phyloP scores from a whole-genome alignment of 2,329 filamentous ascomycete genomes.

The Lomentospora prolificans region DNA sequence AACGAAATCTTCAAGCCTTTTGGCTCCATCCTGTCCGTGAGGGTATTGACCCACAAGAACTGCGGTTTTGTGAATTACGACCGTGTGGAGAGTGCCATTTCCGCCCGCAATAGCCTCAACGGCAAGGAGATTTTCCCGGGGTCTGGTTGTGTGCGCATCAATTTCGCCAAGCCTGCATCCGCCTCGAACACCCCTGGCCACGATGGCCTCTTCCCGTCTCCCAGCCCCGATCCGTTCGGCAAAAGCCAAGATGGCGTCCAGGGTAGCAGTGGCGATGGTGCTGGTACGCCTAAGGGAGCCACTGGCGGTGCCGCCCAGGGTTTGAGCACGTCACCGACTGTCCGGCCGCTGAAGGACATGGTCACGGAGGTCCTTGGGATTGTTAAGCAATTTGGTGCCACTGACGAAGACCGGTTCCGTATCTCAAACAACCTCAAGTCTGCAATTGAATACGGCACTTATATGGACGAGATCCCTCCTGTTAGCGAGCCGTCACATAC shows the following conservation, averaged over 20 bases:
- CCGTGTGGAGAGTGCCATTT: constrained; percentile 77
- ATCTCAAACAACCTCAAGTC: constrained; percentile 67
- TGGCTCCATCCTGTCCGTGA: constrained; percentile 79
- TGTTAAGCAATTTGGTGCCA: constrained; percentile 79
- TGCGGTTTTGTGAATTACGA: constrained; percentile 99
- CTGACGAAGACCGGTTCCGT: constrained; percentile 62
- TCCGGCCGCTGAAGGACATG: constrained; percentile 67
- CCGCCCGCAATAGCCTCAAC: constrained; percentile 80
- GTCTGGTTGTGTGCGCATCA: constrained; percentile 87
- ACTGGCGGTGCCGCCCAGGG: constrained; percentile 11
- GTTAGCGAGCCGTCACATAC: constrained; percentile 82
- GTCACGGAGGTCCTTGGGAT: constrained; percentile 77
- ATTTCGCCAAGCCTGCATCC: constrained; percentile 92
- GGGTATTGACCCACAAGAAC: constrained; percentile 96
- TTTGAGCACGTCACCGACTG: constrained; percentile 44
- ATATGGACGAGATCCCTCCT: constrained; percentile 76
- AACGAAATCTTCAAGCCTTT: constrained; percentile 94
- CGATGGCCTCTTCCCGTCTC: constrained; percentile 79
- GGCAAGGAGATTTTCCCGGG: constrained; percentile 98
- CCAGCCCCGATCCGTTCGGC: constrained; percentile 76
- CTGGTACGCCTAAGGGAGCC: constrained; percentile 30
- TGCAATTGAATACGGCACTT: constrained; percentile 64
- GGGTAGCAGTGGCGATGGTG: constrained; percentile 21
- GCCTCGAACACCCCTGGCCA: constrained; percentile 81
- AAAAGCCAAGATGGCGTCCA: constrained; percentile 40